These are phyloP conservation scores for Cokeromyces recurvatus DNA, from an alignment of 371 early-diverging fungal species.

Conservation along the genomic window DNA sequence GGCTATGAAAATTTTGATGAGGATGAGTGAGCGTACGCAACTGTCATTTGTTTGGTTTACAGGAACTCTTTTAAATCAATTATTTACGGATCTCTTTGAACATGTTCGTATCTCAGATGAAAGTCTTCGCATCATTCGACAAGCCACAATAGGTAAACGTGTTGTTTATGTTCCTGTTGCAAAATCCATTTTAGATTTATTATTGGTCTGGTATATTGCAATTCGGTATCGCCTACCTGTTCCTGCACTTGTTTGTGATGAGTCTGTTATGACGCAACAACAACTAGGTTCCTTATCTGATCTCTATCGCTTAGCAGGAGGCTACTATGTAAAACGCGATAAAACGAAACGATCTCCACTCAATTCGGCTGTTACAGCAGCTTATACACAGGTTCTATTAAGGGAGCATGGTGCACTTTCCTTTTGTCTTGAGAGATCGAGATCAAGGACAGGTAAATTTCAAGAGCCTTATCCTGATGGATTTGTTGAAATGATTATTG, in stretches of 20 bases:
- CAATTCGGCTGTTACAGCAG: slow-evolving; percentile 43
- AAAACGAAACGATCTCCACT: slow-evolving; percentile 36
- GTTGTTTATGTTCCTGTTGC: slow-evolving; percentile 45
- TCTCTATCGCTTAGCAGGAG: slow-evolving; percentile 42
- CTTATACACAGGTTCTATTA: slow-evolving; percentile 42
- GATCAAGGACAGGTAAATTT: slow-evolving; percentile 43
- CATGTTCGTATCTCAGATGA: slow-evolving; percentile 38
- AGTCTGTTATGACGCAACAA: slow-evolving; percentile 24
- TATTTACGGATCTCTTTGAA: slow-evolving; percentile 44
- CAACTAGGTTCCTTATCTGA: slow-evolving; percentile 45
- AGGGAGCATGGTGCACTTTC: slow-evolving; percentile 45
- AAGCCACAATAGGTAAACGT: slow-evolving; percentile 36
- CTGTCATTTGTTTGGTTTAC: slow-evolving; percentile 47
- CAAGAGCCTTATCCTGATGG: slow-evolving; percentile 41
- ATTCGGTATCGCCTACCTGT: slow-evolving; percentile 46
- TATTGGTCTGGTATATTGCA: slow-evolving; percentile 46
- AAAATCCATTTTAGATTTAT: slow-evolving; percentile 37
- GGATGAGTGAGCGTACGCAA: slow-evolving; percentile 50
- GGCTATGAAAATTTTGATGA: slow-evolving; percentile 38
- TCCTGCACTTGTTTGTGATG: slow-evolving; percentile 46
- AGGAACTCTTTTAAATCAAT: slow-evolving; percentile 33
- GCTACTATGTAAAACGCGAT: slow-evolving; percentile 43
- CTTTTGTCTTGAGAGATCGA: slow-evolving; percentile 31
- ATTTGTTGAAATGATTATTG: slow-evolving; percentile 44
- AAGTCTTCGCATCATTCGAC: slow-evolving; percentile 31